Conservation (phyloP, 1,284 basidiomycete genomes). For the Pholiota adiposa region DNA sequence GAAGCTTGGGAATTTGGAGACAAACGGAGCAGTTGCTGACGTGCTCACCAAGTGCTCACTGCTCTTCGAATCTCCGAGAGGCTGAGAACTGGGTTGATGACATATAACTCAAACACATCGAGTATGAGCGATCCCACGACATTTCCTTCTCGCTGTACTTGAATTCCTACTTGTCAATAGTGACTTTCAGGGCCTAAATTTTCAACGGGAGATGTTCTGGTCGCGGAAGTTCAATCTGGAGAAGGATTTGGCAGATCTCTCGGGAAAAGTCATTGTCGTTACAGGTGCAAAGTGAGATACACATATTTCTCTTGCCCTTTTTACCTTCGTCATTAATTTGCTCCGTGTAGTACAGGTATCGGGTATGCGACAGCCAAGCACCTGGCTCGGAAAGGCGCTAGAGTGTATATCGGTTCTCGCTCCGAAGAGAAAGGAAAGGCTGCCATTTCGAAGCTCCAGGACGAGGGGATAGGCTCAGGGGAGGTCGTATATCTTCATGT, state of each 20-base stretch:
- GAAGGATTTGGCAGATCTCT: constrained; percentile 28
- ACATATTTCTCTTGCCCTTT: too few relatives aligned
- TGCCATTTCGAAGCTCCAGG: constrained; percentile 40
- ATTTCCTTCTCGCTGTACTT: background rate
- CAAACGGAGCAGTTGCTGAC: too few relatives aligned
- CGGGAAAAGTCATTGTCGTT: constrained; percentile 43
- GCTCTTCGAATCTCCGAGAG: too few relatives aligned
- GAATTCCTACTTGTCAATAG: too few relatives aligned
- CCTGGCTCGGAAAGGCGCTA: constrained; percentile 45
- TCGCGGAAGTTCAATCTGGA: constrained; percentile 18
- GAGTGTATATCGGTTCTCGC: constrained; percentile 47
- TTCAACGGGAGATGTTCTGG: background rate
- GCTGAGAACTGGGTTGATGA: too few relatives aligned
- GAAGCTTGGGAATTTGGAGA: too few relatives aligned
- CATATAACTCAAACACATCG: too few relatives aligned
- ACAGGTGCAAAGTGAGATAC: constrained; percentile 47
- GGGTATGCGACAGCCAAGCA: constrained; percentile 43
- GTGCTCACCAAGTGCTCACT: too few relatives aligned
- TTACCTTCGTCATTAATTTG: background rate
- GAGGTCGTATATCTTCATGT: constrained; percentile 49
- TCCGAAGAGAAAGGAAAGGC: constrained; percentile 40
- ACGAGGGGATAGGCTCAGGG: constrained; percentile 41
- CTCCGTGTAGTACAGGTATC: constrained; percentile 36
- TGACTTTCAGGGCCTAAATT: background rate
- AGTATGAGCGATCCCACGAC: background rate